These are phyloP conservation scores for Diplocarpon rosae DNA, from an alignment of 2,329 filamentous ascomycete genomes.

Conservation along the genomic window DNA sequence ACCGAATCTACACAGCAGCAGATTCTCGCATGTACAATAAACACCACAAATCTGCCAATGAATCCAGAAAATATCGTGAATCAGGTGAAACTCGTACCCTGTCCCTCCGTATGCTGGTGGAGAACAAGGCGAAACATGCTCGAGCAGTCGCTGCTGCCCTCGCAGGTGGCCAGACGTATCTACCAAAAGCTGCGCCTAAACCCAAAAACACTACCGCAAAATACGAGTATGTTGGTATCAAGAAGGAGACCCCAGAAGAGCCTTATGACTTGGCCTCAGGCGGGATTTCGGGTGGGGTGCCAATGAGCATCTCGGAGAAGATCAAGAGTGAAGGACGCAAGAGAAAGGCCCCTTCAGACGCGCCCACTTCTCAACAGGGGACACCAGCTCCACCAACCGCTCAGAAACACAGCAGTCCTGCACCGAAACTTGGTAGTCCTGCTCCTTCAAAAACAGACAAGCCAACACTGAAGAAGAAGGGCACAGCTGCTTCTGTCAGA, in stretches of 20 bases:
- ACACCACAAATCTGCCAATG: conserved; percentile 18
- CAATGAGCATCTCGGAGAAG: conserved; percentile 24
- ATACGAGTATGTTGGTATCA: conserved; percentile 3
- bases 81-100: conserved; percentile 19
- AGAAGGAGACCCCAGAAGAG: conserved; percentile 14
- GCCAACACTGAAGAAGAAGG: conserved; percentile 19
- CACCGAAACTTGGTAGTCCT: conserved; percentile 15
- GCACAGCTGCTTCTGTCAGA: conserved; percentile 17
- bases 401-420: conserved; percentile 6
- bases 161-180: conserved; percentile 1
- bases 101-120: conserved; percentile 19
- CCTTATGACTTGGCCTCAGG: background rate
- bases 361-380: conserved; percentile 20
- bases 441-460: conserved; percentile 18
- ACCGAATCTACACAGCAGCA: conserved; percentile 25
- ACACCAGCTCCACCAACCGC: conserved; percentile 15
- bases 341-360: conserved; percentile 17
- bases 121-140: conserved; percentile 21
- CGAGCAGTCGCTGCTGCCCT: background rate
- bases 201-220: conserved; percentile 8
- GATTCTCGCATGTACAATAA: conserved; percentile 26
- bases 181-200: conserved; percentile 11
- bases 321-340: conserved; percentile 24
- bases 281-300: conserved; percentile 1
- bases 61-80: conserved; percentile 20